Evolutionary conservation across 1,284 basidiomycete species (phyloP).

Genomic region (Amylostereum areolatum): DNA sequence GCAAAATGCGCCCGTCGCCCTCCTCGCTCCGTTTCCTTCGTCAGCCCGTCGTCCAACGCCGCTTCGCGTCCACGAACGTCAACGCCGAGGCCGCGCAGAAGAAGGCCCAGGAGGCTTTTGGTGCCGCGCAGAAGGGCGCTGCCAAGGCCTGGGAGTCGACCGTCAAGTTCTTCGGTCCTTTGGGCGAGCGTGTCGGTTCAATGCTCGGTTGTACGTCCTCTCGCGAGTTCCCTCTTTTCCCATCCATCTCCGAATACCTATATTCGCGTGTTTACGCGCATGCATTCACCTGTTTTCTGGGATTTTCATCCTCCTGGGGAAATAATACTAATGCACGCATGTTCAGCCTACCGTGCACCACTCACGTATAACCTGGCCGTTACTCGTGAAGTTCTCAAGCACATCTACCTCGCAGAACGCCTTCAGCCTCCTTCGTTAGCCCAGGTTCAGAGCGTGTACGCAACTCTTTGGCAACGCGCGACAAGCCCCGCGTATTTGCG

Average conservation of each 20-base stretch:
- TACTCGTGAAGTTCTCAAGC: conserved; percentile 79
- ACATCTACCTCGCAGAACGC: conserved; percentile 86
- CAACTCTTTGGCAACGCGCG: conserved; percentile 66
- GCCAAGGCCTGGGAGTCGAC: conserved; percentile 46
- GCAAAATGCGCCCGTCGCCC: conserved; percentile 2
- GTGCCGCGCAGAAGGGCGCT: conserved; percentile 51
- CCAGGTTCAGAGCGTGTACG: conserved; percentile 66
- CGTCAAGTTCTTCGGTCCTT: conserved; percentile 51
- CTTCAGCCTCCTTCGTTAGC: conserved; percentile 76
- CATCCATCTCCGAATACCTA: too few species aligned
- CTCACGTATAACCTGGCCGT: conserved; percentile 83
- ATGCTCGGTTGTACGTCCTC: conserved; percentile 59
- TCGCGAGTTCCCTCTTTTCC: background rate
- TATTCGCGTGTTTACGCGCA: background rate
- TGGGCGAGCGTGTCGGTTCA: conserved; percentile 53
- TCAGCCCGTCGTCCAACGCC: conserved; percentile 16
- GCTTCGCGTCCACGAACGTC: conserved; percentile 15
- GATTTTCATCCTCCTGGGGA: background rate
- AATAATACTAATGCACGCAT: background rate
- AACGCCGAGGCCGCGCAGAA: conserved; percentile 37
- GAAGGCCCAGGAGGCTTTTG: conserved; percentile 63
- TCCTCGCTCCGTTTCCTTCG: conserved; percentile 13
- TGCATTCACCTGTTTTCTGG: background rate
- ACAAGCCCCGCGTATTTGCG: conserved; percentile 68
- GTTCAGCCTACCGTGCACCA: conserved; percentile 77